Percentiles rank a stretch among this genome's conserved stretches.
These are phyloP conservation scores for Curvularia sp. DNA, from an alignment of 2,329 filamentous ascomycete species.

Conservation along the genomic window DNA sequence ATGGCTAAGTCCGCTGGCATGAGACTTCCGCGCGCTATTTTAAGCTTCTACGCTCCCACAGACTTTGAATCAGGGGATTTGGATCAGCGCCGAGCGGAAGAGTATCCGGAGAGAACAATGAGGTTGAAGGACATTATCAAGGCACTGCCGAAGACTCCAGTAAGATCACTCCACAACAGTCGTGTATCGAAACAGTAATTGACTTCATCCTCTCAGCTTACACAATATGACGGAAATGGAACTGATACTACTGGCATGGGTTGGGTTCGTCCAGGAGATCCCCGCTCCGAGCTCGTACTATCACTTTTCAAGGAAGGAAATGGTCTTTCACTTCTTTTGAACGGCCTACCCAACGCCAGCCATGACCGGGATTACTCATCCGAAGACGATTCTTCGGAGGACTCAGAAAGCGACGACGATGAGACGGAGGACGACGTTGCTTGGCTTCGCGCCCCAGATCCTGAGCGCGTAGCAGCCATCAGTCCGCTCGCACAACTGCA, in stretches of 20 bases:
- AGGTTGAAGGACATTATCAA: conserved; percentile 14
- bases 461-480: conserved; percentile 10
- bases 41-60: conserved; percentile 57
- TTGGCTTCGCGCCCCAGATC: background rate
- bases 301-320: conserved; percentile 18
- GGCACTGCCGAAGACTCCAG: conserved; percentile 9
- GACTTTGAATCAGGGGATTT: conserved; percentile 2
- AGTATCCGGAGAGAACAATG: conserved; percentile 5
- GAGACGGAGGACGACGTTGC: background rate
- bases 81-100: conserved; percentile 2
- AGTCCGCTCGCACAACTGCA: conserved; percentile 21
- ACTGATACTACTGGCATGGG: conserved; percentile 8
- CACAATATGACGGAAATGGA: conserved; percentile 14
- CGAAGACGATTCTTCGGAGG: background rate
- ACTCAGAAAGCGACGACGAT: background rate
- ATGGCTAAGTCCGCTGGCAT: conserved; percentile 44
- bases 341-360: conserved; percentile 17
- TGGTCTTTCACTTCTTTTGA: conserved; percentile 16
- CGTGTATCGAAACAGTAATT: background rate
- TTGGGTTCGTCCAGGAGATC: conserved; percentile 18
- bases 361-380: background rate
- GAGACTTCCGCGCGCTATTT: conserved; percentile 51
- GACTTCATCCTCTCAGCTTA: background rate
- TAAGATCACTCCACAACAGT: background rate
- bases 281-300: conserved; percentile 21